Conservation (phyloP, 805 yeast species). For the Starmerella apicola region DNA sequence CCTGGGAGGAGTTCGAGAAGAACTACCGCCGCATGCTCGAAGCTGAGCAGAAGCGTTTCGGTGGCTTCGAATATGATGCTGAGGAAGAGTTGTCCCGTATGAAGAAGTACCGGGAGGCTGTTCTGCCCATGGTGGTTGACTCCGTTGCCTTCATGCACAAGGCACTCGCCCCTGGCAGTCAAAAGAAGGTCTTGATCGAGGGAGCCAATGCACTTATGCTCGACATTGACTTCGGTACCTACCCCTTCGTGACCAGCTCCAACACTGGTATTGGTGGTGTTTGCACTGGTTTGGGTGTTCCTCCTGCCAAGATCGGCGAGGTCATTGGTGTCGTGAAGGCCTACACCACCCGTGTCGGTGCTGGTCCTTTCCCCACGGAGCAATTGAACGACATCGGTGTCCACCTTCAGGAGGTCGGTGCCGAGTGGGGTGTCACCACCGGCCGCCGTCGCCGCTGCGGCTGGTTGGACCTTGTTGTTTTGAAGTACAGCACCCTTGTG, state of each 20-base stretch:
- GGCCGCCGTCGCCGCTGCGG: conserved; percentile 99
- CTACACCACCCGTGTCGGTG: conserved; percentile 97
- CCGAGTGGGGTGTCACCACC: conserved; percentile 94
- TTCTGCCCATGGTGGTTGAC: conserved; percentile 89
- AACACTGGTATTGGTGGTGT: conserved; percentile 98
- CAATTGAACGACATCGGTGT: conserved; percentile 82
- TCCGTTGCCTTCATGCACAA: conserved; percentile 64
- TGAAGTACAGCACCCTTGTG: conserved; percentile 79
- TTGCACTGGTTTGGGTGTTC: conserved; percentile 88
- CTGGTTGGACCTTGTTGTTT: conserved; percentile 92
- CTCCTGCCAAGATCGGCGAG: conserved; percentile 73
- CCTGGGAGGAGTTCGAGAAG: conserved; percentile 83
- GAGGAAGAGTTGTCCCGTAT: conserved; percentile 70
- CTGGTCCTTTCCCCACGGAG: conserved; percentile 98
- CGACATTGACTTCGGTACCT: conserved; percentile 95
- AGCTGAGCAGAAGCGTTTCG: conserved; percentile 81
- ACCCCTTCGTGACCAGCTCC: conserved; percentile 93
- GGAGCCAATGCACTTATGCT: conserved; percentile 98
- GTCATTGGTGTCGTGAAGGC: conserved; percentile 96
- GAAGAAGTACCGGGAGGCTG: conserved; percentile 55
- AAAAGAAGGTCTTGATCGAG: conserved; percentile 79
- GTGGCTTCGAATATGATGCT: conserved; percentile 65
- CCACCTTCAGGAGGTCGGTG: conserved; percentile 79
- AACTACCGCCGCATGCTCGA: conserved; percentile 64
- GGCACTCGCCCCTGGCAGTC: conserved; percentile 50